Conservation (phyloP, 768 basidiomycete genomes). For the Lactarius vividus region DNA sequence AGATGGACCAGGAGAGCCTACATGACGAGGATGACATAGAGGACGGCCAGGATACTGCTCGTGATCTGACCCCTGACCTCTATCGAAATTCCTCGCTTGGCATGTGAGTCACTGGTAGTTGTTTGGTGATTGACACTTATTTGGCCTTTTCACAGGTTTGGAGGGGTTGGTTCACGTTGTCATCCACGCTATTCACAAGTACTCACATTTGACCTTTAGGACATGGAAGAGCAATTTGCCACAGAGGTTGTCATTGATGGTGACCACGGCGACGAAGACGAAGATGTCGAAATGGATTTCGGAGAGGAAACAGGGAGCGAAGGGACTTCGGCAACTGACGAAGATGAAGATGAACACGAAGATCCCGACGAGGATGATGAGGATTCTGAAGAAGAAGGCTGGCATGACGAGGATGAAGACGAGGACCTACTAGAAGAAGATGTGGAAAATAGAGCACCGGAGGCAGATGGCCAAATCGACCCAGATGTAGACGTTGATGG, state of each 20-base stretch:
- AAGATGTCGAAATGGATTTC: slow-evolving; percentile 86
- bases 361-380: slow-evolving; percentile 58
- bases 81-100: slow-evolving; percentile 96
- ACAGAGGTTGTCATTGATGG: slow-evolving; percentile 79
- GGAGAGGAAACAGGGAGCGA: slow-evolving; percentile 82
- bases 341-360: slow-evolving; percentile 64
- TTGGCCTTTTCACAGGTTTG: slow-evolving; percentile 47
- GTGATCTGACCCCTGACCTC: slow-evolving; percentile 87
- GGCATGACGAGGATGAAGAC: slow-evolving; percentile 66
- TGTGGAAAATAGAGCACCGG: slow-evolving; percentile 37
- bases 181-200: slow-evolving; percentile 14
- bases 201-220: slow-evolving; percentile 43
- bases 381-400: slow-evolving; percentile 58
- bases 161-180: slow-evolving; percentile 59
- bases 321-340: slow-evolving; percentile 73
- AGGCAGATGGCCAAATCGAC: slow-evolving; percentile 39
- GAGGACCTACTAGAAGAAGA: slow-evolving; percentile 50
- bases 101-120: slow-evolving; percentile 55
- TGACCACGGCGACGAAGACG: slow-evolving; percentile 76
- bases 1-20: slow-evolving; percentile 45
- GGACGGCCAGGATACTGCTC: slow-evolving; percentile 56
- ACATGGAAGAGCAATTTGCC: slow-evolving; percentile 79
- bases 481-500: slow-evolving; percentile 42
- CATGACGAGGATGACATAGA: slow-evolving; percentile 56
- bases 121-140: slow-evolving; percentile 7